Conservation (phyloP, 805 yeast genomes). For the Pichia membranifaciens region DNA sequence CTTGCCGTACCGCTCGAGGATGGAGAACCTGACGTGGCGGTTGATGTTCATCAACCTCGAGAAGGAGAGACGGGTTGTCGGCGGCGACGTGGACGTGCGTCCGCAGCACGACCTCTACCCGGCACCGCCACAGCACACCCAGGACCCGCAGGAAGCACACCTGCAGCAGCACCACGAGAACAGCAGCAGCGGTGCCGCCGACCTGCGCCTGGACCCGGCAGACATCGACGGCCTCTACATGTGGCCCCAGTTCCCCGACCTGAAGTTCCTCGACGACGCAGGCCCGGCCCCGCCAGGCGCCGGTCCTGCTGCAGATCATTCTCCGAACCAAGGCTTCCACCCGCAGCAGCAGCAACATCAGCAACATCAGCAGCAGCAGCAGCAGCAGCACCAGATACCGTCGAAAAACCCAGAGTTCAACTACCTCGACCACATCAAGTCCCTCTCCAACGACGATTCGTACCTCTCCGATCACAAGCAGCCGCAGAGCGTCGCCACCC, state of each 20-base stretch:
- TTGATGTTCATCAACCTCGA: constrained; percentile 56
- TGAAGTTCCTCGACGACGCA: constrained; percentile 18
- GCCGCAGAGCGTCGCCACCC: no score
- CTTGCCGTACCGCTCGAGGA: constrained; percentile 67
- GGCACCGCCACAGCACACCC: neutral
- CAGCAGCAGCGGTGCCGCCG: neutral
- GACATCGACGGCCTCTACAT: constrained; percentile 11
- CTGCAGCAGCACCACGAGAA: neutral
- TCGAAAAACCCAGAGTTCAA: constrained; percentile 7
- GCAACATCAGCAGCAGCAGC: constrained; percentile 23
- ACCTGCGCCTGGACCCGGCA: neutral
- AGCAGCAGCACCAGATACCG: constrained; percentile 4
- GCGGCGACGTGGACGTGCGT: neutral
- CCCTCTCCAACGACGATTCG: constrained; percentile 13
- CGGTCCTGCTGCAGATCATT: neutral
- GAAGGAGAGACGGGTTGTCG: constrained; percentile 10
- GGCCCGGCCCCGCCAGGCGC: no score
- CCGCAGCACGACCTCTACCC: neutral
- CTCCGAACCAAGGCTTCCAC: no score
- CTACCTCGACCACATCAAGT: constrained; percentile 17
- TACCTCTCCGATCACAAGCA: constrained; percentile 7
- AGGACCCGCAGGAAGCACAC: neutral
- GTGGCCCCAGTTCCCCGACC: constrained; percentile 34
- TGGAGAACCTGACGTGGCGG: constrained; percentile 86
- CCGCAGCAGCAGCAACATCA: no score